Percentiles rank a stretch among this genome's conserved stretches.
Evolutionary conservation across 352 stramenopile species (phyloP).

Genomic region (Blastocystis sp.): DNA sequence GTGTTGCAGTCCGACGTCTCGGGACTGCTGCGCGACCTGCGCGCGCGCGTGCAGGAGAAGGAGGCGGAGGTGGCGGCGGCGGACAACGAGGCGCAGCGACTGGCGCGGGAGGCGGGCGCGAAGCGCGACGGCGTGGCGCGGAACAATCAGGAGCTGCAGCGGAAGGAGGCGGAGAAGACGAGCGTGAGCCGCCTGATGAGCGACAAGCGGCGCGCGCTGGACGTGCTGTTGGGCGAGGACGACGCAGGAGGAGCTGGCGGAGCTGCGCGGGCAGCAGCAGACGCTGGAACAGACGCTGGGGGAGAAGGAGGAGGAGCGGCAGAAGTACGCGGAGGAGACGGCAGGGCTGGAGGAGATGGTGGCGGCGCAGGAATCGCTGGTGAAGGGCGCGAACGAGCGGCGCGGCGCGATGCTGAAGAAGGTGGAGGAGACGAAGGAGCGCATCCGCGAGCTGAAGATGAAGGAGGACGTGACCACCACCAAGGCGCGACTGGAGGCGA

Average conservation of each 20-base stretch:
- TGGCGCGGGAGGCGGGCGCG: neutral
- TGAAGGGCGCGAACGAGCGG: neutral
- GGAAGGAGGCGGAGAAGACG: neutral
- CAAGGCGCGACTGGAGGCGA: slow-evolving; percentile 61
- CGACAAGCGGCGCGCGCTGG: neutral
- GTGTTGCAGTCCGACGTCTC: neutral
- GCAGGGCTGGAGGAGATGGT: neutral
- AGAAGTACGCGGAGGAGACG: neutral
- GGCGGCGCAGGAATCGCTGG: neutral
- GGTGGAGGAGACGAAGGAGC: neutral
- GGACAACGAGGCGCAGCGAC: neutral
- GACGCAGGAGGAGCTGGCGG: slow-evolving; percentile 5
- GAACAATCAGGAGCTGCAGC: neutral
- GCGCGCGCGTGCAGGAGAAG: neutral
- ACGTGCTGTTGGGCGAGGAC: neutral
- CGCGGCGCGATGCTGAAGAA: neutral
- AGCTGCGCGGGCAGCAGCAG: slow-evolving; percentile 13
- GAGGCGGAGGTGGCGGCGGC: neutral
- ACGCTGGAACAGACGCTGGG: neutral
- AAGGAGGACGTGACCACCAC: neutral
- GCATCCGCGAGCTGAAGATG: neutral
- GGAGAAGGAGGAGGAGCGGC: neutral
- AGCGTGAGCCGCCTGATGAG: neutral
- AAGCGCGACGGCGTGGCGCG: neutral
- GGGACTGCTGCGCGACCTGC: neutral